phyloP scores from a whole-genome alignment of 129 eudicot species.

The Heracleum sosnowskyi region DNA sequence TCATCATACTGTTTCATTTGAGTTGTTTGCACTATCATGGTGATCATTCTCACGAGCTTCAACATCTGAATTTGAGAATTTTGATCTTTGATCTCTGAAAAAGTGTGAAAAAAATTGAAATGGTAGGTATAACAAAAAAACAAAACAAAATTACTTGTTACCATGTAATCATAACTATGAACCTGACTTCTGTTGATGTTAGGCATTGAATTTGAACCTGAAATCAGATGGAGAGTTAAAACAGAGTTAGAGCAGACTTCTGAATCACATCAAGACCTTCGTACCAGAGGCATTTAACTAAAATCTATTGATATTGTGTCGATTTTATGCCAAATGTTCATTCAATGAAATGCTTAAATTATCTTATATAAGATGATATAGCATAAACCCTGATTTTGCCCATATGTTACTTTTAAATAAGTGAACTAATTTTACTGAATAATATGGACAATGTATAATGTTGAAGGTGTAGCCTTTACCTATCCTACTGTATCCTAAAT shows the following conservation, averaged over 20 bases:
- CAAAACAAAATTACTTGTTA: background rate
- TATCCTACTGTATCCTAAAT: background rate
- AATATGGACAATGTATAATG: too few species aligned
- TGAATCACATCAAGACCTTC: background rate
- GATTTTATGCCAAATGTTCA: background rate
- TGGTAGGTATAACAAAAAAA: conserved; percentile 12
- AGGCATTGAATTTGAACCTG: conserved; percentile 76
- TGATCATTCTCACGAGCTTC: conserved; percentile 31
- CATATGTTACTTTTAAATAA: too few species aligned
- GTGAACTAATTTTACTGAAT: too few species aligned
- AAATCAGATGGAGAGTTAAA: conserved; percentile 15
- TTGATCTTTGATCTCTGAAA: conserved; percentile 43
- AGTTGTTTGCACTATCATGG: conserved; percentile 33
- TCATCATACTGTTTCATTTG: too few species aligned
- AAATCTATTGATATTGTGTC: background rate
- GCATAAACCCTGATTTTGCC: too few species aligned
- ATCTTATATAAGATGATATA: too few species aligned
- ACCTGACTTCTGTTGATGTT: conserved; percentile 56
- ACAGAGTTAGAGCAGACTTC: background rate
- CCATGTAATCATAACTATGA: conserved; percentile 8
- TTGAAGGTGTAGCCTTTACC: background rate
- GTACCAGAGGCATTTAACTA: background rate
- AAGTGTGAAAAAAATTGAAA: conserved; percentile 2
- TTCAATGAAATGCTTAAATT: background rate
- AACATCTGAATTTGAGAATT: conserved; percentile 27